A percentile compares a stretch with the other conserved stretches of the same genome.
phyloP scores from a whole-genome alignment of 129 eudicot genomes.

The Tagetes erecta region DNA sequence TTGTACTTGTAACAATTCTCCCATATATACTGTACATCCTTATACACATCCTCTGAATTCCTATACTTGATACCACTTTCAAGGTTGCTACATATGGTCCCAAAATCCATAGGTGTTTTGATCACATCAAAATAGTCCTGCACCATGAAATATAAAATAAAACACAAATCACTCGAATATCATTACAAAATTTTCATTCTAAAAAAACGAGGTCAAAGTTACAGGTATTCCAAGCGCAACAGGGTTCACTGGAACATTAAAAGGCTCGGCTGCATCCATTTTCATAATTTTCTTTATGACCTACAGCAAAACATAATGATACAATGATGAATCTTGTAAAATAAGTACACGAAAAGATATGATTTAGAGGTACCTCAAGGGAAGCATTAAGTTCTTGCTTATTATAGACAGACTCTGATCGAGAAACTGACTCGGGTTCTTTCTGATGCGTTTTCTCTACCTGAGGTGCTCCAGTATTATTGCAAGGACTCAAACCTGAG shows the following conservation, averaged over 20 bases:
- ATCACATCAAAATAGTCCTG: slow-evolving; percentile 97
- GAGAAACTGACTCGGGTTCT: slow-evolving; percentile 25
- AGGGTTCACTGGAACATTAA: slow-evolving; percentile 90
- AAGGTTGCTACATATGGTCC: slow-evolving; percentile 81
- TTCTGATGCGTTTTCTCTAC: slow-evolving; percentile 37
- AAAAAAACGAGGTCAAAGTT: slow-evolving; percentile 6
- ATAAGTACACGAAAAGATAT: not conserved
- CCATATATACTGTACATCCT: slow-evolving; percentile 87
- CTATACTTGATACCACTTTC: slow-evolving; percentile 86
- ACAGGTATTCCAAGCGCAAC: slow-evolving; percentile 96
- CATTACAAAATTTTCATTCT: not conserved
- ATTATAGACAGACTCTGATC: slow-evolving; percentile 35
- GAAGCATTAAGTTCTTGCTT: slow-evolving; percentile 72
- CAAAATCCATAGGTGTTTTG: slow-evolving; percentile 98
- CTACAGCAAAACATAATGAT: slow-evolving; percentile 32
- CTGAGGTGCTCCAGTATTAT: slow-evolving; percentile 44
- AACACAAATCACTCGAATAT: not conserved
- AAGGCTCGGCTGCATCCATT: slow-evolving; percentile 98
- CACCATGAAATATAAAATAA: not conserved
- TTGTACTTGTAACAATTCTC: slow-evolving; percentile 86
- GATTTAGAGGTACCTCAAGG: slow-evolving; percentile 58
- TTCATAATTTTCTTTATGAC: slow-evolving; percentile 85
- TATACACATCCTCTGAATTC: slow-evolving; percentile 74
- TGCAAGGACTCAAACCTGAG: slow-evolving; percentile 62
- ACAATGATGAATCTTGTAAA: not conserved